Percentiles rank a stretch among this genome's conserved stretches.
These are phyloP conservation scores for Aspergillus panamensis DNA, from an alignment of 495 filamentous ascomycete genomes.

Conservation along the genomic window DNA sequence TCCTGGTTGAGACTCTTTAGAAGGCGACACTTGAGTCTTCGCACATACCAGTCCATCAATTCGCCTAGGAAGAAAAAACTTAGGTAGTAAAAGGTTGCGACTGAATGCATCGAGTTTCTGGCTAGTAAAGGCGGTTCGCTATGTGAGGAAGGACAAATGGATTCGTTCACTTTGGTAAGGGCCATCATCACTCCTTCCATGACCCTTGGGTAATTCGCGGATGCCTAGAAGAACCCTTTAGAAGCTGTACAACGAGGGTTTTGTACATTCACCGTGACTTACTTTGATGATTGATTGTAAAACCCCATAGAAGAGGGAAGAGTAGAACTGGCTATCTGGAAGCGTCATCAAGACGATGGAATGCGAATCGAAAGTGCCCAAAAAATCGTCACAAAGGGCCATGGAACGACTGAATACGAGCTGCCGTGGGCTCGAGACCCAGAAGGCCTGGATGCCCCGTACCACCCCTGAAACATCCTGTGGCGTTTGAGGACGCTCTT, in stretches of 20 bases:
- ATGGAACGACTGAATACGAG: constrained; percentile 30
- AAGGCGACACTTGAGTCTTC: constrained; percentile 39
- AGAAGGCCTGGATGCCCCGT: constrained; percentile 29
- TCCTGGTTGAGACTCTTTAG: constrained; percentile 47
- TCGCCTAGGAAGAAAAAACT: constrained; percentile 47
- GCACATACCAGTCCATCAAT: constrained; percentile 48
- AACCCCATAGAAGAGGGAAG: constrained; percentile 44
- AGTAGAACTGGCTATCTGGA: constrained; percentile 35
- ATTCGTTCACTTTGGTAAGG: constrained; percentile 42
- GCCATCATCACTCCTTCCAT: constrained; percentile 42
- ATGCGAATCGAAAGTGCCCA: constrained; percentile 39
- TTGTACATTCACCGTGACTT: neutral
- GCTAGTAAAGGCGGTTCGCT: constrained; percentile 18
- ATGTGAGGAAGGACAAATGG: constrained; percentile 27
- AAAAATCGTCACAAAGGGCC: constrained; percentile 35
- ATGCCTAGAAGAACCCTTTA: constrained; percentile 32
- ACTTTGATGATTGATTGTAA: constrained; percentile 49
- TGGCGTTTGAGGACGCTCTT: constrained; percentile 33
- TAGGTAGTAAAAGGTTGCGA: constrained; percentile 43
- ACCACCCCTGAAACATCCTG: constrained; percentile 36
- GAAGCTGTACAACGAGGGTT: neutral
- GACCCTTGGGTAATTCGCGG: constrained; percentile 43
- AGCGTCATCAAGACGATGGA: constrained; percentile 33
- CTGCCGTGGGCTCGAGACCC: constrained; percentile 31
- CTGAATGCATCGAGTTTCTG: constrained; percentile 24